Conservation (phyloP, 2,329 filamentous ascomycete species). For the Verticillium longisporum region DNA sequence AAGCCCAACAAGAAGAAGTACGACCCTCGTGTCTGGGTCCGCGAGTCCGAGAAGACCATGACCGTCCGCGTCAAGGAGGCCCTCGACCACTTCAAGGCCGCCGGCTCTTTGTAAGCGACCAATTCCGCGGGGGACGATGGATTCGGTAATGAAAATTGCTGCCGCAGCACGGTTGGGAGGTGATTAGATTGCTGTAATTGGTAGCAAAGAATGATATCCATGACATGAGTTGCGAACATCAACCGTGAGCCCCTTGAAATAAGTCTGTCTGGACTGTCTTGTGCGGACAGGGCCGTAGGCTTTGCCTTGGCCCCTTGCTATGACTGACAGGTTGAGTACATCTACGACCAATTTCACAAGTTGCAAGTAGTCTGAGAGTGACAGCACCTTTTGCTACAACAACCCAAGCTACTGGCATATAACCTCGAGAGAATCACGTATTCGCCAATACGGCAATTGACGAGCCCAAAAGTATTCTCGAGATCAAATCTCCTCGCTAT, state of each 20-base stretch:
- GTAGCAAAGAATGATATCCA: neutral
- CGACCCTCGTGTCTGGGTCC: slow-evolving; percentile 87
- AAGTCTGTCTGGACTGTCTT: too few species aligned
- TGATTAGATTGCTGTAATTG: neutral
- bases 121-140: neutral
- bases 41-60: slow-evolving; percentile 98
- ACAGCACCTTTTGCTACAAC: too few species aligned
- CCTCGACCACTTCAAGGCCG: slow-evolving; percentile 86
- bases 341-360: too few species aligned
- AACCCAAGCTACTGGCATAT: too few species aligned
- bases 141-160: neutral
- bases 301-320: neutral
- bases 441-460: too few species aligned
- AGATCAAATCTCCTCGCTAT: too few species aligned
- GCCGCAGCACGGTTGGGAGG: neutral
- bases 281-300: too few species aligned
- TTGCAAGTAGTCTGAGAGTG: too few species aligned
- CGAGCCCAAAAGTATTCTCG: too few species aligned
- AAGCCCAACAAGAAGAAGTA: slow-evolving; percentile 99
- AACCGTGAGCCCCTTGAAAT: too few species aligned
- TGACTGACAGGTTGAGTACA: neutral
- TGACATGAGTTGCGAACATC: neutral
- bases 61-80: slow-evolving; percentile 69
- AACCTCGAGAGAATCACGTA: too few species aligned
- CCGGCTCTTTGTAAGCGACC: slow-evolving; percentile 61